phyloP scores from a whole-genome alignment of 495 filamentous ascomycete genomes.

The Hypoxylon crocopeplum region DNA sequence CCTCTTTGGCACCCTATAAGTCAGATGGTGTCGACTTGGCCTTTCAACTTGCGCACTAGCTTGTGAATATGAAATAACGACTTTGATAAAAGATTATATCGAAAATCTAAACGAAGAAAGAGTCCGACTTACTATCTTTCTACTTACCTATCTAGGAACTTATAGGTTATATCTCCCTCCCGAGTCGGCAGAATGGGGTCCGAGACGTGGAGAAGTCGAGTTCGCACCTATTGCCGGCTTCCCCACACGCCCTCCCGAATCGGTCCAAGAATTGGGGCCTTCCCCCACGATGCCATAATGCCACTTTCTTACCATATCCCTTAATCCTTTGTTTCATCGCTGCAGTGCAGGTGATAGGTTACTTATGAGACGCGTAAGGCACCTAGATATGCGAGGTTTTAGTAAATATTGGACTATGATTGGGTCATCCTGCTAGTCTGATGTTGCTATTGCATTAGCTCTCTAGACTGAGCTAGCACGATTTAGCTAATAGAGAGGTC shows the following conservation, averaged over 20 bases:
- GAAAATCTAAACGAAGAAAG: too few relatives aligned
- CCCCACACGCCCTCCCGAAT: conserved; percentile 25
- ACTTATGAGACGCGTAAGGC: neutral
- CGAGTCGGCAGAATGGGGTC: conserved; percentile 22
- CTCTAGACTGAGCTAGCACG: neutral
- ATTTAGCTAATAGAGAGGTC: neutral
- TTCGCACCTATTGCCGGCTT: conserved; percentile 6
- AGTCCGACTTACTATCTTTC: neutral
- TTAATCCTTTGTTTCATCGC: neutral
- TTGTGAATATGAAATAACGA: too few relatives aligned
- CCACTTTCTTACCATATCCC: neutral
- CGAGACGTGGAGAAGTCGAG: conserved; percentile 23
- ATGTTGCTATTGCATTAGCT: conserved; percentile 1
- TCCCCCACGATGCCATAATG: conserved; percentile 9
- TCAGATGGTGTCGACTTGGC: too few relatives aligned
- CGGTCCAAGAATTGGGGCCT: neutral
- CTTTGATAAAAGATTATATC: too few relatives aligned
- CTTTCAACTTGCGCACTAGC: too few relatives aligned
- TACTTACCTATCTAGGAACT: neutral
- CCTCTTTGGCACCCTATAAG: too few relatives aligned
- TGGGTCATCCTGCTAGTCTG: neutral
- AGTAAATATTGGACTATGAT: conserved; percentile 3
- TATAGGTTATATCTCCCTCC: neutral
- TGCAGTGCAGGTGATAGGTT: neutral
- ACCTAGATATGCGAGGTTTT: neutral